Conservation (phyloP, 2,329 filamentous ascomycete species). For the Sporothrix humicola region DNA sequence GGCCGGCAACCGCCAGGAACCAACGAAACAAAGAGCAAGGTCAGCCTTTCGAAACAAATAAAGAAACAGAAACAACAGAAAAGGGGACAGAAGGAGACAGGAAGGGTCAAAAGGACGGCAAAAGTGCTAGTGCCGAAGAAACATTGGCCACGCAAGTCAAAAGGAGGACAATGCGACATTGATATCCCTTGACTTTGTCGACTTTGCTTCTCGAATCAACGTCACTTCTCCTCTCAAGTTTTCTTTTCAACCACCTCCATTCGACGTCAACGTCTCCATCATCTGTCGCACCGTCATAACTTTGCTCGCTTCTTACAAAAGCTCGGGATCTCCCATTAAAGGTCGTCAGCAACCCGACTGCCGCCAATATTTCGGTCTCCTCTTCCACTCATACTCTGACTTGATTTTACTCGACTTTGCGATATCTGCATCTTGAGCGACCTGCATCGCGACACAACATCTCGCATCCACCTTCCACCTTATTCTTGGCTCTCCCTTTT, state of each 20-base stretch:
- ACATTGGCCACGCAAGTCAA: neutral
- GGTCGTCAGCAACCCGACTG: neutral
- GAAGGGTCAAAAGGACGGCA: neutral
- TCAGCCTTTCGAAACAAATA: conserved; percentile 24
- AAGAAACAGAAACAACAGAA: conserved; percentile 15
- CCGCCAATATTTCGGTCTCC: neutral
- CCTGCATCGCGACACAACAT: neutral
- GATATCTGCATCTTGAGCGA: neutral
- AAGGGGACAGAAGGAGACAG: neutral
- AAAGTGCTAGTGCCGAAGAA: neutral
- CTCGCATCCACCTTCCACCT: neutral
- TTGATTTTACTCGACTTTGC: neutral
- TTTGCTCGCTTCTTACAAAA: neutral
- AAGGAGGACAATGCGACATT: neutral
- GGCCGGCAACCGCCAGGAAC: conserved; percentile 11
- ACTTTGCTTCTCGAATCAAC: neutral
- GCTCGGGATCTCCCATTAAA: neutral
- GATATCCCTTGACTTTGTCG: neutral
- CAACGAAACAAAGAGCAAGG: conserved; percentile 28
- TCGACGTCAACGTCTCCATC: neutral
- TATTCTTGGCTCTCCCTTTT: too few species aligned
- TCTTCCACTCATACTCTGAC: neutral
- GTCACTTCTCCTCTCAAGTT: neutral
- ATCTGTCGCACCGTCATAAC: neutral
- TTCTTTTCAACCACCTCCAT: neutral